phyloP scores from a whole-genome alignment of 176 grass and related monocot genomes.

The Panicum miliaceum region DNA sequence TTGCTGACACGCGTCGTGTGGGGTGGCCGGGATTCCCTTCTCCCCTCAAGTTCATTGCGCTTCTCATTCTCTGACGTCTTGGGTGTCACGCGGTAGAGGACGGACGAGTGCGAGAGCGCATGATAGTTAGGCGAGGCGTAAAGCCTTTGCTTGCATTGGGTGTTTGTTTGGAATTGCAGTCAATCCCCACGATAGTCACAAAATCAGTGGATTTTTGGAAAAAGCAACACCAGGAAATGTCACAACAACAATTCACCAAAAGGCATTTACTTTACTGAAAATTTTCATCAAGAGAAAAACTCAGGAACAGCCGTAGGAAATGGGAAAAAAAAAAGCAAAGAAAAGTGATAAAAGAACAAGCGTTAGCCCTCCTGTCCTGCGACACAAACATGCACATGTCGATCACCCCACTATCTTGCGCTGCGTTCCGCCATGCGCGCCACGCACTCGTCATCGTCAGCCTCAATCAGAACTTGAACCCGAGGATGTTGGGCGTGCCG shows the following conservation, averaged over 20 bases:
- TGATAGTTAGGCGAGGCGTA: neutral
- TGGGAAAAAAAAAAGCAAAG: neutral
- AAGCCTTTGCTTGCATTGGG: no score
- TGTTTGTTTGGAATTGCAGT: no score
- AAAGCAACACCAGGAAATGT: no score
- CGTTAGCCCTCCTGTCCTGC: constrained; percentile 11
- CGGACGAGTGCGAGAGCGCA: neutral
- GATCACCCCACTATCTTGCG: neutral
- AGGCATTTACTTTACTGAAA: neutral
- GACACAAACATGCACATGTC: neutral
- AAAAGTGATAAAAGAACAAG: constrained; percentile 7
- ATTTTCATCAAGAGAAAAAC: neutral
- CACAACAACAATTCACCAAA: neutral
- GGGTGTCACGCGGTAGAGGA: neutral
- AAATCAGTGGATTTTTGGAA: no score
- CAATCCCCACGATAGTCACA: no score
- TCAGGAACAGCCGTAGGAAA: neutral
- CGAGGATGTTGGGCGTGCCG: constrained; percentile 53
- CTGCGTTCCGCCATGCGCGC: neutral
- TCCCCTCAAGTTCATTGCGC: neutral
- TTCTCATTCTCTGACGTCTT: neutral
- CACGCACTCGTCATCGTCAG: neutral
- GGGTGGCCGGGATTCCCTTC: neutral
- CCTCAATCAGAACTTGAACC: constrained; percentile 52
- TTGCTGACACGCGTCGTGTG: neutral